Evolutionary conservation across 805 yeast species (phyloP).

Genomic region (Nakazawaea wyomingensis): DNA sequence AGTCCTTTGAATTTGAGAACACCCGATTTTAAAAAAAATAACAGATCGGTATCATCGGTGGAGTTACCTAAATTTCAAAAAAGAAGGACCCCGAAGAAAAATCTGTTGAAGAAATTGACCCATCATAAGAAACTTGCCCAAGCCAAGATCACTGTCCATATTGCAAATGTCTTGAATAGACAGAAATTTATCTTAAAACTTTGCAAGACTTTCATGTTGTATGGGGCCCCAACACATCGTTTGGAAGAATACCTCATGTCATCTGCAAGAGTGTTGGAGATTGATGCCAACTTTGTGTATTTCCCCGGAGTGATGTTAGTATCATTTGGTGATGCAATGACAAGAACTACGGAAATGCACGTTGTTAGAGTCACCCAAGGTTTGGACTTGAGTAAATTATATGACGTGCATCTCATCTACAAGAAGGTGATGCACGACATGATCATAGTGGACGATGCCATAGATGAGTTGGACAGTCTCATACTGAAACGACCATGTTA

Average conservation of each 20-base stretch:
- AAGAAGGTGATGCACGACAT: conserved; percentile 77
- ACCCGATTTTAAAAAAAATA: background rate
- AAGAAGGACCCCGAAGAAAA: conserved; percentile 11
- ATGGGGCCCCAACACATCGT: conserved; percentile 86
- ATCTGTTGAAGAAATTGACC: conserved; percentile 20
- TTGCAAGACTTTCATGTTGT: conserved; percentile 77
- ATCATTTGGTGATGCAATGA: conserved; percentile 80
- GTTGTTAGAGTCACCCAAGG: conserved; percentile 75
- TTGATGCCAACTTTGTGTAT: conserved; percentile 79
- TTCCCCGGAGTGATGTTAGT: conserved; percentile 86
- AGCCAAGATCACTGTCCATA: conserved; percentile 76
- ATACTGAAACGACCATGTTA: conserved; percentile 49
- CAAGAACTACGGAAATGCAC: conserved; percentile 84
- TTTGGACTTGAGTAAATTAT: conserved; percentile 61
- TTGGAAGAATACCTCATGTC: conserved; percentile 78
- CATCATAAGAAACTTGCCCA: conserved; percentile 32
- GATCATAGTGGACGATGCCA: conserved; percentile 74
- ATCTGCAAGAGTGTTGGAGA: conserved; percentile 78
- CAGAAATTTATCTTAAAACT: conserved; percentile 71
- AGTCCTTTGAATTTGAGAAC: background rate
- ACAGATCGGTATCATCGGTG: background rate
- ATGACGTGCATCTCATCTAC: conserved; percentile 67
- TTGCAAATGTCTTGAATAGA: conserved; percentile 71
- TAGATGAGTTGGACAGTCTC: conserved; percentile 55
- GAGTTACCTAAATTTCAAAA: conserved; percentile 7